A percentile compares a stretch with the other conserved stretches of the same genome.
These are phyloP conservation scores for Nemophila menziesii DNA, from an alignment of 257 asterid species.

Conservation along the genomic window DNA sequence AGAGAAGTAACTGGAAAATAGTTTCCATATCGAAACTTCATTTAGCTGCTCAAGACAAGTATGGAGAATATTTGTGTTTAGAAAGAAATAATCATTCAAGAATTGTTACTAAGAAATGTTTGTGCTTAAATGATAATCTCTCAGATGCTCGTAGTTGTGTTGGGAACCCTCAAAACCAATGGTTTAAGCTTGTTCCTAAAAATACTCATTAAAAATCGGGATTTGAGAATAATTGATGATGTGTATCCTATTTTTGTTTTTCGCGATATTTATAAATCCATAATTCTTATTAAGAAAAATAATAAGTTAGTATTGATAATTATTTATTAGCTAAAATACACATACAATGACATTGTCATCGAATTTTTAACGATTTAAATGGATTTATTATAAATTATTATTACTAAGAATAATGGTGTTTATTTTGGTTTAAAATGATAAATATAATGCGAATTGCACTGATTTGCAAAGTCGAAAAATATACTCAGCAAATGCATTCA, in stretches of 20 bases:
- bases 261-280: too few relatives aligned
- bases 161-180: conserved; percentile 48
- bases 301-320: too few relatives aligned
- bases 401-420: too few relatives aligned
- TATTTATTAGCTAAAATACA: too few relatives aligned
- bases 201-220: conserved; percentile 14
- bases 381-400: too few relatives aligned
- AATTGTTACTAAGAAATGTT: conserved; percentile 39
- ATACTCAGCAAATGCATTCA: too few relatives aligned
- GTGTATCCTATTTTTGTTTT: neutral
- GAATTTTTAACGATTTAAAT: too few relatives aligned
- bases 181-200: conserved; percentile 51
- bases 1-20: conserved; percentile 27
- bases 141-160: conserved; percentile 24
- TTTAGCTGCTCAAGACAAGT: conserved; percentile 24
- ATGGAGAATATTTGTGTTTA: conserved; percentile 41
- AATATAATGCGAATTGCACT: too few relatives aligned
- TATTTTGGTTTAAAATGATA: too few relatives aligned
- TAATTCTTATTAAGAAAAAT: too few relatives aligned
- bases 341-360: too few relatives aligned
- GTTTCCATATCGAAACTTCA: conserved; percentile 29
- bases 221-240: neutral
- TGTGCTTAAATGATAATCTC: conserved; percentile 30
- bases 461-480: too few relatives aligned
- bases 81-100: conserved; percentile 21